Conservation (phyloP, 2,329 filamentous ascomycete species). For the Chaetothyriales sp. region DNA sequence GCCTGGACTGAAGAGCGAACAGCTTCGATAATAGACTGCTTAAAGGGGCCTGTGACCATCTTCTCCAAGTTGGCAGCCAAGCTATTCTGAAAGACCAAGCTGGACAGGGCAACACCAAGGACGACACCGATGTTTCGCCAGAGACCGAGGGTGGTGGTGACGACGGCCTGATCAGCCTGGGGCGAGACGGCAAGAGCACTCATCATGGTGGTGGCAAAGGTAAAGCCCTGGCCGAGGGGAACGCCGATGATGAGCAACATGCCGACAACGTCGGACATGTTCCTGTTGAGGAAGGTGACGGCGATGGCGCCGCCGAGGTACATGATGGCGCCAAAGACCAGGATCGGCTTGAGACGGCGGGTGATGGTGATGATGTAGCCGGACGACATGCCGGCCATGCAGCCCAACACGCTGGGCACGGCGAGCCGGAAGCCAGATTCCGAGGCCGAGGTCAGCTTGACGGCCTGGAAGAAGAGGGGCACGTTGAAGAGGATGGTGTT, state of each 20-base stretch:
- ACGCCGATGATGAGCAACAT: constrained; percentile 27
- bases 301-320: constrained; percentile 25
- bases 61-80: constrained; percentile 11
- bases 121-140: constrained; percentile 11
- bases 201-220: constrained; percentile 28
- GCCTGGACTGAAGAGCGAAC: constrained; percentile 11
- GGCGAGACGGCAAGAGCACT: constrained; percentile 28
- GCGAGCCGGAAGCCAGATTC: constrained; percentile 53
- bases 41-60: neutral
- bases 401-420: constrained; percentile 38
- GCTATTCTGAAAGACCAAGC: constrained; percentile 15
- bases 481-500: constrained; percentile 48
- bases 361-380: constrained; percentile 32
- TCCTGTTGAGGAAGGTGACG: constrained; percentile 24
- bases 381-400: constrained; percentile 26
- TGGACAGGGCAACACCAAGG: constrained; percentile 14
- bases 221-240: constrained; percentile 28
- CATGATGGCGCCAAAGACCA: constrained; percentile 24
- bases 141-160: constrained; percentile 17
- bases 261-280: constrained; percentile 27
- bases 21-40: constrained; percentile 9
- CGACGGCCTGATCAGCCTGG: constrained; percentile 31
- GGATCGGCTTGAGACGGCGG: constrained; percentile 28
- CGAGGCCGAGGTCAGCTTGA: constrained; percentile 49
- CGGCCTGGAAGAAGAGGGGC: constrained; percentile 57